A percentile compares a stretch with the other conserved stretches of the same genome.
Conservation (phyloP, 768 basidiomycete genomes). For the Mycena rosella region DNA sequence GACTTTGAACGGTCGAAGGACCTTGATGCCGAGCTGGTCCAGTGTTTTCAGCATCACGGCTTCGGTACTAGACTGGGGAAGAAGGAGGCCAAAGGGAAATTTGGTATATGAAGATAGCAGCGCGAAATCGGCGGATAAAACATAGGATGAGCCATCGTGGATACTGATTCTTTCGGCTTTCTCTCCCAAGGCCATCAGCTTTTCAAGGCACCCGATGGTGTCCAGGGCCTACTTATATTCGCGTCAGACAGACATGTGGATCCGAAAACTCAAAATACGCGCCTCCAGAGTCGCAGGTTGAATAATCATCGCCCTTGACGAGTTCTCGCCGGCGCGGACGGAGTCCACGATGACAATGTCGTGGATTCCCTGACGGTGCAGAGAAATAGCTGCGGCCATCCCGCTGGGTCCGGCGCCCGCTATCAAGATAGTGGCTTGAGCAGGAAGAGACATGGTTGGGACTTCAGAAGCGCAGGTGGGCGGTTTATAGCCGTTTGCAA, state of each 20-base stretch:
- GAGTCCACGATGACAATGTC: conserved; percentile 61
- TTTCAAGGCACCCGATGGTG: too few species aligned
- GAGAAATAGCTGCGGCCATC: conserved; percentile 21
- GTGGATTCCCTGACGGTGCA: conserved; percentile 54
- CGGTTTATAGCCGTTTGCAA: too few species aligned
- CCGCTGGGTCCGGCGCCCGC: not conserved
- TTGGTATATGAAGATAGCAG: conserved; percentile 58
- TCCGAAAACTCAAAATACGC: too few species aligned
- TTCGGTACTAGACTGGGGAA: conserved; percentile 61
- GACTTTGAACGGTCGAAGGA: conserved; percentile 54
- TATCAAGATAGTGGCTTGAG: not conserved
- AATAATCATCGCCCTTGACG: conserved; percentile 60
- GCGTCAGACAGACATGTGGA: too few species aligned
- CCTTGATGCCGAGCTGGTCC: conserved; percentile 45
- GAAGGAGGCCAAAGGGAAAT: too few species aligned
- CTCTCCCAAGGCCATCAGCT: too few species aligned
- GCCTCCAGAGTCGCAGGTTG: conserved; percentile 70
- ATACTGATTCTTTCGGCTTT: too few species aligned
- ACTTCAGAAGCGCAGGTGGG: too few species aligned
- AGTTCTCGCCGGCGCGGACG: conserved; percentile 42
- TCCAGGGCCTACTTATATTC: too few species aligned
- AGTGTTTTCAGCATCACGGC: conserved; percentile 52
- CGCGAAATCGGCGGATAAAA: too few species aligned
- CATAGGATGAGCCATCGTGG: too few species aligned
- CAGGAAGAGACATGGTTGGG: too few species aligned